Base-by-base conservation (phyloP, 257 asterid species). In the Petrea volubilis region DNA sequence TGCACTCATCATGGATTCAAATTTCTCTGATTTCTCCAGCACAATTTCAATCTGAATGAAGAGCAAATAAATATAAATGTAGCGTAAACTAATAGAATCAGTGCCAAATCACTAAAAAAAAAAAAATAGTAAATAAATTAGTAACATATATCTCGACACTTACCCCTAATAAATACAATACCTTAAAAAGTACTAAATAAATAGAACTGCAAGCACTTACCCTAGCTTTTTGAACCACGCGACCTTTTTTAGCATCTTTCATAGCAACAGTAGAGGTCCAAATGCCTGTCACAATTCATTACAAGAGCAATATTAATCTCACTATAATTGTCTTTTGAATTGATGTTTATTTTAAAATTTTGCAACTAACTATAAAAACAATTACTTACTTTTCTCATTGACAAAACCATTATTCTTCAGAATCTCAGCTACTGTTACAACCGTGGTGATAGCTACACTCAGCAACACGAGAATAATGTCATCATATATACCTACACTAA, bases 351-450 rank as follows among this genome's bases (percentile, higher is more conserved):
- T 18, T 66, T 20, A 20, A 66, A 49, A 4, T 31, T 6, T 9
- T 29, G 23, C 12, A 34, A 21, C 40, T 4, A 11, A 5, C 15
- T 40, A 31, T 24, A 12, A 55, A 64, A 57, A 3, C 46, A 13
- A 40, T 60, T 62, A 55, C 86, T 65, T 88, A 92, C 98, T 87
- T 81, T 92, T 92, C 83, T 86, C 97, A 20, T 74, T 80, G 4
- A 92, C 98, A 55, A 88, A 90, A 46, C 98, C 98, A 77, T 86
- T 87, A 43, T 90, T 90, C 90, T 92, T 92, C 70, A 92, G 81
- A 73, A 92, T 92, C 82, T 92, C 97, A 29, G 97, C 86, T 47
- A 92, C 85, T 31, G 98, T 92, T 38, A 92, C 98, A 23, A 92
- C 98, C 41, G 96, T 90, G 36, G 98, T 92, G 78, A 92, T 92